Conservation (phyloP, 2,329 filamentous ascomycete genomes). For the Teratosphaeria gauchensis region DNA sequence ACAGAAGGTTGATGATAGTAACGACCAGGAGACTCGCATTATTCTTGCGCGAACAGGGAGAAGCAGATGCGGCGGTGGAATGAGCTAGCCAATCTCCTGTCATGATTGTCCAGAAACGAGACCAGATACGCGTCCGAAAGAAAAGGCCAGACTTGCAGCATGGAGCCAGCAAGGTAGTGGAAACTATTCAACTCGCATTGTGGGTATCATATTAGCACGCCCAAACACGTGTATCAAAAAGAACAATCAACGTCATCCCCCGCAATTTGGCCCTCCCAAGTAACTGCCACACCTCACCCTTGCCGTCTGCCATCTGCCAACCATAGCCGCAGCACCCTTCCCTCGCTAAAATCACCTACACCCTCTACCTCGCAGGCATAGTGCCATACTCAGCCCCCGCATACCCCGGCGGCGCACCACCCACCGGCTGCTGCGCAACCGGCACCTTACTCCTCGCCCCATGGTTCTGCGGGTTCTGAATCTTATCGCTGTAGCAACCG, state of each 20-base stretch:
- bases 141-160: too few species aligned
- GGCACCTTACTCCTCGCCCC: conserved; percentile 9
- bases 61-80: too few species aligned
- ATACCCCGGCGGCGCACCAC: neutral
- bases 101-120: too few species aligned
- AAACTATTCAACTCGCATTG: neutral
- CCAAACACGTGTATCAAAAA: neutral
- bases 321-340: too few species aligned
- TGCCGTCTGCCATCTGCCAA: neutral
- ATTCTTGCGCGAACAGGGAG: too few species aligned
- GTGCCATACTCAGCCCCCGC: conserved; percentile 18
- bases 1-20: too few species aligned
- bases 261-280: neutral
- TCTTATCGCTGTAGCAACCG: conserved; percentile 60
- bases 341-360: too few species aligned
- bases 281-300: neutral
- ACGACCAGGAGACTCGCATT: too few species aligned
- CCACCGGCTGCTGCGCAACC: conserved; percentile 38
- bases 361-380: conserved; percentile 8
- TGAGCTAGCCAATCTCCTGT: neutral
- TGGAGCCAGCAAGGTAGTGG: neutral
- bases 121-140: too few species aligned
- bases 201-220: neutral
- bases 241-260: neutral
- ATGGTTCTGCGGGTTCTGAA: conserved; percentile 42